Evolutionary conservation across 1,284 basidiomycete genomes (phyloP).

Genomic region (Ganoderma lingzhi): DNA sequence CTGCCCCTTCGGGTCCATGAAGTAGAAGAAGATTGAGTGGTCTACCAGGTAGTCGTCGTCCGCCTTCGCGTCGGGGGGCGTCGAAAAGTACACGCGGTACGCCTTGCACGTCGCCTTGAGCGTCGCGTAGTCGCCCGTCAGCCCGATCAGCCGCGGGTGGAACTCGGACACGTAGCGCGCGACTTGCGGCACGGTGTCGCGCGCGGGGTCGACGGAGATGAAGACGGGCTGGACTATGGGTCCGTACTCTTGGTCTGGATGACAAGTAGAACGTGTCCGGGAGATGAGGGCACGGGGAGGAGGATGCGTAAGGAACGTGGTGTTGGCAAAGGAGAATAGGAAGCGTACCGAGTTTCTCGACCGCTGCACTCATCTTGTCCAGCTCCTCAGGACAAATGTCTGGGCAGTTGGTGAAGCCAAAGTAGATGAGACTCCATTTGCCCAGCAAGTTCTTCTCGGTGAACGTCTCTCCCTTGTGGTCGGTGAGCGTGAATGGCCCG

Average conservation of each 20-base stretch:
- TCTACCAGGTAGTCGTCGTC: slow-evolving; percentile 95
- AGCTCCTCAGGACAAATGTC: slow-evolving; percentile 99
- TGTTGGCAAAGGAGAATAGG: neutral
- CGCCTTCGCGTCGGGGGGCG: slow-evolving; percentile 90
- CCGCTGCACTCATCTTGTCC: slow-evolving; percentile 93
- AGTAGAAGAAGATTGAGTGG: slow-evolving; percentile 97
- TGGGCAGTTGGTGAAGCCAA: slow-evolving; percentile 97
- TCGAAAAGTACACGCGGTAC: slow-evolving; percentile 98
- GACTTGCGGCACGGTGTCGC: slow-evolving; percentile 78
- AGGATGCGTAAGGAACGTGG: neutral
- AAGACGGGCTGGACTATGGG: slow-evolving; percentile 86
- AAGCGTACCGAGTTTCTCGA: slow-evolving; percentile 75
- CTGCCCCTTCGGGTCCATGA: slow-evolving; percentile 95
- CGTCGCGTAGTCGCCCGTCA: slow-evolving; percentile 88
- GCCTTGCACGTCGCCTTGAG: slow-evolving; percentile 93
- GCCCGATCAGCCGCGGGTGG: slow-evolving; percentile 89
- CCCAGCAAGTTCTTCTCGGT: slow-evolving; percentile 88
- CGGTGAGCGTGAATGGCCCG: slow-evolving; percentile 85
- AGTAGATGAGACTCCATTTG: slow-evolving; percentile 93
- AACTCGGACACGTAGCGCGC: slow-evolving; percentile 81
- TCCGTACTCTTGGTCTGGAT: slow-evolving; percentile 71
- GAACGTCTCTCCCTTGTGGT: slow-evolving; percentile 76
- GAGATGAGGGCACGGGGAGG: neutral
- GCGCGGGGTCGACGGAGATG: slow-evolving; percentile 95
- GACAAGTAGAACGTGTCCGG: slow-evolving; percentile 10